These are phyloP conservation scores for Colletotrichum eremochloae DNA, from an alignment of 2,329 filamentous ascomycete species.

Conservation along the genomic window DNA sequence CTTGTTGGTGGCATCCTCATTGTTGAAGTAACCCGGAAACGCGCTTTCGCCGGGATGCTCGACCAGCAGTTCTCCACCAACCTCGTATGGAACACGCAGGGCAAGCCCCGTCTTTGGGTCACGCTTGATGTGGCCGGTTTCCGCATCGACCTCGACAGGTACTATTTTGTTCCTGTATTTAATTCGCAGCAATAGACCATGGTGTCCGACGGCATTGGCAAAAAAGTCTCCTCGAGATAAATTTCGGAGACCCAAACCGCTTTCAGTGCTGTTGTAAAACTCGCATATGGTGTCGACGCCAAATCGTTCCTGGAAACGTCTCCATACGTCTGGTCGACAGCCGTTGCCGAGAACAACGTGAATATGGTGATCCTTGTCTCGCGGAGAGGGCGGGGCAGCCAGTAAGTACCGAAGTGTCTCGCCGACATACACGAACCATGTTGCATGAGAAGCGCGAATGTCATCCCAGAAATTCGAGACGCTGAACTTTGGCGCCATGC, in stretches of 20 bases:
- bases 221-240: constrained; percentile 72
- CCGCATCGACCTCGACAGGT: constrained; percentile 77
- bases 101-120: constrained; percentile 78
- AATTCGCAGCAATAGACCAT: constrained; percentile 72
- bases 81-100: constrained; percentile 70
- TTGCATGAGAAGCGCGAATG: constrained; percentile 75
- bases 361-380: constrained; percentile 71
- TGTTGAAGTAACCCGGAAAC: constrained; percentile 79
- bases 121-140: constrained; percentile 75
- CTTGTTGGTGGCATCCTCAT: constrained; percentile 74
- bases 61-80: constrained; percentile 84
- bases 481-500: constrained; percentile 76
- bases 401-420: constrained; percentile 82
- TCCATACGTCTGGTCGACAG: constrained; percentile 77
- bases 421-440: constrained; percentile 82
- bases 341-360: constrained; percentile 76
- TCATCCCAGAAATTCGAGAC: constrained; percentile 80
- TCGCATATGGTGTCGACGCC: constrained; percentile 73
- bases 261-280: constrained; percentile 85
- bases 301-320: constrained; percentile 63
- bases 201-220: constrained; percentile 76
- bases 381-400: constrained; percentile 72
- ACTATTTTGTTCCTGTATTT: constrained; percentile 68
- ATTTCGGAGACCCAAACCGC: constrained; percentile 74
- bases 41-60: constrained; percentile 66